Conservation (phyloP, 2,329 filamentous ascomycete genomes). For the Talaromyces sp. region DNA sequence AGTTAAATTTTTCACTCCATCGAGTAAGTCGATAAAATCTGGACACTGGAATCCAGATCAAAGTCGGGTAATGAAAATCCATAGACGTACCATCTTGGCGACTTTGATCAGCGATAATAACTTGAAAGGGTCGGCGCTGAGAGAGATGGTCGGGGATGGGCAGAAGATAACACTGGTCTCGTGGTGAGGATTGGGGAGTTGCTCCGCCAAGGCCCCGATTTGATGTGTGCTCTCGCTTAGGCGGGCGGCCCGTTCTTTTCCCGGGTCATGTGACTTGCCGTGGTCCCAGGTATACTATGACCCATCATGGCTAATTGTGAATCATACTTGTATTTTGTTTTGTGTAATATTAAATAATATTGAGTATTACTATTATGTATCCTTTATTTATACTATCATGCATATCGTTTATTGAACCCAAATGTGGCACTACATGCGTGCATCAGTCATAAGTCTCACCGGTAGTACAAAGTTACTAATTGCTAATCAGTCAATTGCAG, state of each 20-base stretch:
- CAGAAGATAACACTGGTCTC: slow-evolving; percentile 14
- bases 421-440: not conserved
- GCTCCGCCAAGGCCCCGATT: slow-evolving; percentile 12
- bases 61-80: too few relatives aligned
- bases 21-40: slow-evolving; percentile 13
- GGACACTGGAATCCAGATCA: too few relatives aligned
- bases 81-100: slow-evolving; percentile 40
- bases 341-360: not conserved
- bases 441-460: not conserved
- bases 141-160: slow-evolving; percentile 32
- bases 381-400: not conserved
- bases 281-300: not conserved
- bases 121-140: slow-evolving; percentile 32
- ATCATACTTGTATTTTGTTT: not conserved
- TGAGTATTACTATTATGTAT: not conserved
- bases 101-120: slow-evolving; percentile 35
- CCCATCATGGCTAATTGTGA: not conserved
- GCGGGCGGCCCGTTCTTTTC: not conserved
- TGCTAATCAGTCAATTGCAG: not conserved
- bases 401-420: not conserved
- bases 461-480: not conserved
- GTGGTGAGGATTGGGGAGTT: slow-evolving; percentile 10
- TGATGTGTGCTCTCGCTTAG: slow-evolving; percentile 15
- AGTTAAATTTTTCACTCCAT: too few relatives aligned
- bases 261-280: not conserved